Base-by-base conservation (phyloP, 129 eudicot genomes). In the Ambrosia trifida region DNA sequence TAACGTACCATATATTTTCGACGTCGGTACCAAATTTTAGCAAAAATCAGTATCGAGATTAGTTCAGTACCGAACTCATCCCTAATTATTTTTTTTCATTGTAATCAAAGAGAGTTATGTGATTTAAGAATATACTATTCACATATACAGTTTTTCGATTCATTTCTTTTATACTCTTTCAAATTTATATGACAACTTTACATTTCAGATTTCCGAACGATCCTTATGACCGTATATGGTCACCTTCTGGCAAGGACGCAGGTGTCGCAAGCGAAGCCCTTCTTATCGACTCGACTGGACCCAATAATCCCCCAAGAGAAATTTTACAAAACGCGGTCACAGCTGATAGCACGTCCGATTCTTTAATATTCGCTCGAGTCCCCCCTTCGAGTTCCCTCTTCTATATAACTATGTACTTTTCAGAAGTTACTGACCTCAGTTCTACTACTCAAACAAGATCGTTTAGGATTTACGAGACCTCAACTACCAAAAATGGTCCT, bases 171-270 rank as follows among this genome's bases (percentile, higher is more conserved):
- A 40, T 6, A 7, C 9, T 40, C 44, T 40, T 40, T 40, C 44
- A 40, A 0, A 6, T 36, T 54, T 18, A 11, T 54, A 8, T n/a
- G n/a, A 54, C 4, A 54, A 11, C 19, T 54, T 58, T 28, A 9
- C 31, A 13, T 59, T 58, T 30, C 64, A 79, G 83, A 40, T 79
- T 1, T 47, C 74, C 75, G 1, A 14, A 16, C 10, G 83, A 79
- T 57, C 63, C 30, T 16, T 79, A 79, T 73, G 79, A 79, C 69
- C 79, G 83, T 47, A 79, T 79, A 46, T 79, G 83, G 83, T 4
- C 17, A 40, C 58, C 79, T 8, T 45, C 16, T 1, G 64, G 7
- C 1, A 69, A 38, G 17, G 10, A 64, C 5, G 33, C 19, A 16
- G 36, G 11, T 2, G 72, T 79, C 9, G 1, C 66, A 49, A 59